A percentile compares a stretch with the other conserved stretches of the same genome.
phyloP scores from a whole-genome alignment of 2,329 filamentous ascomycete species.

The Diaporthe vexans region DNA sequence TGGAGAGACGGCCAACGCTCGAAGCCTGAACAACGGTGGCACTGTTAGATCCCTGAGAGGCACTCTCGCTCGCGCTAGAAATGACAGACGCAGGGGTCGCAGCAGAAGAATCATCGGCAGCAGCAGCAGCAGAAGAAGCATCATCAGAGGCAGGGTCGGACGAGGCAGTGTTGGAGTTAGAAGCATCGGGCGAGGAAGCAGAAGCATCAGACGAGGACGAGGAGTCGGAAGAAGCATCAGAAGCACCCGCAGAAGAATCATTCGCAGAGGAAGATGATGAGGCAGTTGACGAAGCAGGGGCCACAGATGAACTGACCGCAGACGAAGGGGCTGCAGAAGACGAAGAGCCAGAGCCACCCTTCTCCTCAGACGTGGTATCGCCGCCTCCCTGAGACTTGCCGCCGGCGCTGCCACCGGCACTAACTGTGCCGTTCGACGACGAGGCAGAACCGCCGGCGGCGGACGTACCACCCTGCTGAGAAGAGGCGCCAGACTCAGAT shows the following conservation, averaged over 20 bases:
- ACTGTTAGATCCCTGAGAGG: constrained; percentile 30
- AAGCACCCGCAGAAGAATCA: constrained; percentile 9
- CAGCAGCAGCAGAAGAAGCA: neutral
- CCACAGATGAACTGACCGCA: constrained; percentile 28
- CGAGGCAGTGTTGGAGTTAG: neutral
- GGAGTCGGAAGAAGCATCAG: neutral
- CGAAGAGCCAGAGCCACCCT: constrained; percentile 7
- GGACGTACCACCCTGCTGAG: constrained; percentile 29
- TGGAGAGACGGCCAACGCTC: constrained; percentile 13
- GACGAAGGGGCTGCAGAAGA: neutral
- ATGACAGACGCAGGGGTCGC: constrained; percentile 24
- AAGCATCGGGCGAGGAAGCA: neutral
- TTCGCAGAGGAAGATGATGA: neutral
- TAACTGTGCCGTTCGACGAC: neutral
- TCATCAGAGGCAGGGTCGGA: neutral
- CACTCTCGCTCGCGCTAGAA: constrained; percentile 27
- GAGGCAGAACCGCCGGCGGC: constrained; percentile 10
- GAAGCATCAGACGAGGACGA: neutral
- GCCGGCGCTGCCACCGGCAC: neutral
- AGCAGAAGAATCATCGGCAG: constrained; percentile 11
- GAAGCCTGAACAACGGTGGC: constrained; percentile 18
- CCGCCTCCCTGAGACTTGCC: constrained; percentile 9
- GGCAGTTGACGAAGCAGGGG: constrained; percentile 4
- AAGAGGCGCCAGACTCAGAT: constrained; percentile 14
- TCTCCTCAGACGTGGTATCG: constrained; percentile 25